A percentile compares a stretch with the other conserved stretches of the same genome.
Conservation (phyloP, 1,284 basidiomycete species). For the Pseudozyma flocculosa region DNA sequence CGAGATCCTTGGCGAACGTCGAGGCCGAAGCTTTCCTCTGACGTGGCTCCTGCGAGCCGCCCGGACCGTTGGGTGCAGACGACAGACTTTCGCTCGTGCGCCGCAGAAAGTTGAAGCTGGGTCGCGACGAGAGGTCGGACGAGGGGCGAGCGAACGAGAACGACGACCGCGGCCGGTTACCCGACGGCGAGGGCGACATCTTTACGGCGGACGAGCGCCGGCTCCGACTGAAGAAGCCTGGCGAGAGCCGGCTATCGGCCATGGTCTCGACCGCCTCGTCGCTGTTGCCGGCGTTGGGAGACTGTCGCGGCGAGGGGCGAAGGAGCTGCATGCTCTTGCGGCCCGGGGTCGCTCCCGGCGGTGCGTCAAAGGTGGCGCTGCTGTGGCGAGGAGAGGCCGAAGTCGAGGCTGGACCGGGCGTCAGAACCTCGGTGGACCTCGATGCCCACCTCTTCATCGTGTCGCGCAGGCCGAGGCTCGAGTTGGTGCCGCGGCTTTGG, state of each 20-base stretch:
- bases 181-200: background rate
- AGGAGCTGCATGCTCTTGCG: background rate
- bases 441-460: conserved; percentile 32
- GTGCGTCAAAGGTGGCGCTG: conserved; percentile 22
- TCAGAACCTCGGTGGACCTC: conserved; percentile 27
- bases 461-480: conserved; percentile 9
- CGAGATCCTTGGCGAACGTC: conserved; percentile 18
- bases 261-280: background rate
- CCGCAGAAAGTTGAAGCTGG: conserved; percentile 30
- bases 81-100: conserved; percentile 14
- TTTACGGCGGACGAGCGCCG: conserved; percentile 1
- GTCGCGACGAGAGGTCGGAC: conserved; percentile 7
- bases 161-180: background rate
- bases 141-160: conserved; percentile 5
- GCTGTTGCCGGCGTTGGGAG: no score
- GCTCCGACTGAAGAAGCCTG: background rate
- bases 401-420: conserved; percentile 4
- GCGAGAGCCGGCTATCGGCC: background rate
- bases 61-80: no score
- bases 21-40: background rate
- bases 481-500: conserved; percentile 12
- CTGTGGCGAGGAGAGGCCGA: conserved; percentile 20
- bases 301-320: background rate
- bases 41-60: background rate
- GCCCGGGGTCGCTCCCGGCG: background rate